phyloP scores from a whole-genome alignment of 768 basidiomycete genomes.

The Psilocybe azurescens region DNA sequence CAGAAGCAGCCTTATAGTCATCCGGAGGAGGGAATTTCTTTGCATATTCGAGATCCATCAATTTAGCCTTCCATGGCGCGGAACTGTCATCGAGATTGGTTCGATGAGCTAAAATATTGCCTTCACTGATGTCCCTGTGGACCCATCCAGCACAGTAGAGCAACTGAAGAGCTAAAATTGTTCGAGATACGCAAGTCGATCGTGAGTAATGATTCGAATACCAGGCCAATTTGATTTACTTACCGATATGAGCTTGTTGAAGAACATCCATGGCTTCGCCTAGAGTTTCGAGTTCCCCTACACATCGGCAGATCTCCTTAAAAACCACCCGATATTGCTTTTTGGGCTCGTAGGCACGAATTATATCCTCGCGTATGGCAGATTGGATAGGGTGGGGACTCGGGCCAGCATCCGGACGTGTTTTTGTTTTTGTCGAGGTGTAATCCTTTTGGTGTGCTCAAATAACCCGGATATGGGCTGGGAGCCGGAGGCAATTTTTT shows the following conservation, averaged over 20 bases:
- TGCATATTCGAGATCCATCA: background rate
- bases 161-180: no score
- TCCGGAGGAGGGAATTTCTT: background rate
- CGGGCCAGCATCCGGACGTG: background rate
- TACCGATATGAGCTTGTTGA: background rate
- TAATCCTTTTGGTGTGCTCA: background rate
- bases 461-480: background rate
- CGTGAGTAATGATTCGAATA: no score
- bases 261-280: background rate
- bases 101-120: background rate
- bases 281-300: background rate
- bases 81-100: background rate
- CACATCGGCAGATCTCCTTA: background rate
- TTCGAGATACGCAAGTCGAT: no score
- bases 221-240: constrained; percentile 10
- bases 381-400: background rate
- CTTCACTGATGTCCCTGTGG: background rate
- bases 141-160: background rate
- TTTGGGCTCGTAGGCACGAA: background rate
- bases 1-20: background rate
- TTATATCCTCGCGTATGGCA: background rate
- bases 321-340: background rate
- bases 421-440: background rate
- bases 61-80: background rate
- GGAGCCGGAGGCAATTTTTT: no score